These are phyloP conservation scores for Leccinum obscurum DNA, from an alignment of 768 basidiomycete genomes.

Conservation along the genomic window DNA sequence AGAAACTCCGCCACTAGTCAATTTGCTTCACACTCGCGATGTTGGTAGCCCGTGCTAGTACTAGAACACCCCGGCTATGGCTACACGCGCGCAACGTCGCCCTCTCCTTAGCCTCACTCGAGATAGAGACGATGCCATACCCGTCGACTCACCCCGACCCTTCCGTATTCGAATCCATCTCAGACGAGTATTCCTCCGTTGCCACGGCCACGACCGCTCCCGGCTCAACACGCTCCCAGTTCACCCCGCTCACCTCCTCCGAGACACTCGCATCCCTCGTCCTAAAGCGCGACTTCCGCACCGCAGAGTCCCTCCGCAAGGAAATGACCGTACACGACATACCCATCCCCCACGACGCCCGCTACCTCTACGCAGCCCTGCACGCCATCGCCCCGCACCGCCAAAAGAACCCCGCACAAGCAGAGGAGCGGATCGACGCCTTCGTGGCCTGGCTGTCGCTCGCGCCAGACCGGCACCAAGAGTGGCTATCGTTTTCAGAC, in stretches of 20 bases:
- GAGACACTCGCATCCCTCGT: slow-evolving; percentile 27
- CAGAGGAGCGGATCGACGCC: slow-evolving; percentile 4
- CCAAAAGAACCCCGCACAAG: slow-evolving; percentile 6
- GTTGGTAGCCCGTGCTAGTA: slow-evolving; percentile 1
- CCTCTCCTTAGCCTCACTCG: slow-evolving; percentile 38
- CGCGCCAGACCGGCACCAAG: slow-evolving; percentile 35
- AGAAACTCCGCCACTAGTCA: too few species aligned
- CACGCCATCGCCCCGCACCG: slow-evolving; percentile 28
- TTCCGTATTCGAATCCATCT: slow-evolving; percentile 7
- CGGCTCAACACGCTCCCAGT: slow-evolving; percentile 2
- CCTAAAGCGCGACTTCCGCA: slow-evolving; percentile 16
- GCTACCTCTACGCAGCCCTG: slow-evolving; percentile 41
- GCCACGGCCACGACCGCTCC: slow-evolving; percentile 6
- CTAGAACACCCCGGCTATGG: slow-evolving; percentile 16
- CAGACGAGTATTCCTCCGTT: slow-evolving; percentile 32
- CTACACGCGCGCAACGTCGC: slow-evolving; percentile 21
- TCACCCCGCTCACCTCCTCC: slow-evolving; percentile 26
- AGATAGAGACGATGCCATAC: slow-evolving; percentile 37
- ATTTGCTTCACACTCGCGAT: background rate
- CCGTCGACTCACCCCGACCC: slow-evolving; percentile 31
- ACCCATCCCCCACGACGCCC: slow-evolving; percentile 33
- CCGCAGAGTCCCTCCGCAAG: slow-evolving; percentile 10
- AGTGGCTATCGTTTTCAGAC: slow-evolving; percentile 16
- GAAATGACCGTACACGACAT: slow-evolving; percentile 41
- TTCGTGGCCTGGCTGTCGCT: slow-evolving; percentile 48